Evolutionary conservation across 257 asterid genomes (phyloP).

Genomic region (Orobanche coerulescens): DNA sequence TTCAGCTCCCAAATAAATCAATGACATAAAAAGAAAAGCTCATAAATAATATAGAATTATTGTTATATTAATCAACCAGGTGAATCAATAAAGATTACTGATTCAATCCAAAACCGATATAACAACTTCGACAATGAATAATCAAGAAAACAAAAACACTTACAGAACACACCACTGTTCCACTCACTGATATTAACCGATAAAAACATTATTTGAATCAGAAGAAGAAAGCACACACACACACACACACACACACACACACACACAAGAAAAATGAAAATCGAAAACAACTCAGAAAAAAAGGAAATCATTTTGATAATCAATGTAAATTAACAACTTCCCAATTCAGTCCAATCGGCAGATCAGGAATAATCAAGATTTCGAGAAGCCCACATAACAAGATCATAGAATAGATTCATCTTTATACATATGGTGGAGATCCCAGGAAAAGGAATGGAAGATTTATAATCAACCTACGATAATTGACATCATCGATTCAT

Average conservation of each 20-base stretch:
- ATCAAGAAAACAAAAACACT: slow-evolving; percentile 22
- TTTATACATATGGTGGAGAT: slow-evolving; percentile 26
- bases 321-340: slow-evolving; percentile 32
- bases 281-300: slow-evolving; percentile 29
- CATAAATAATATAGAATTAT: slow-evolving; percentile 6
- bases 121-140: background rate
- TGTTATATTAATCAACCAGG: slow-evolving; percentile 25
- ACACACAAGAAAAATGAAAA: slow-evolving; percentile 22
- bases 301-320: slow-evolving; percentile 26
- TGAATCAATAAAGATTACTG: slow-evolving; percentile 24
- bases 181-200: slow-evolving; percentile 25
- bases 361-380: slow-evolving; percentile 34
- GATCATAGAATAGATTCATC: slow-evolving; percentile 29
- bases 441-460: slow-evolving; percentile 28
- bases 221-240: slow-evolving; percentile 4
- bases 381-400: slow-evolving; percentile 24
- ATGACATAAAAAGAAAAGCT: slow-evolving; percentile 10
- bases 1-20: slow-evolving; percentile 16
- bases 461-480: slow-evolving; percentile 24
- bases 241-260: no score
- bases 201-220: slow-evolving; percentile 26
- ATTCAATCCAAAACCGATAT: slow-evolving; percentile 22
- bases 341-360: slow-evolving; percentile 31
- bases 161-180: slow-evolving; percentile 15
- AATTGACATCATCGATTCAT: slow-evolving; percentile 35